Evolutionary conservation across 306 rosid species (phyloP), one percentile per base, ranked within the genome.

Genomic region (Casuarina equisetifolia): DNA sequence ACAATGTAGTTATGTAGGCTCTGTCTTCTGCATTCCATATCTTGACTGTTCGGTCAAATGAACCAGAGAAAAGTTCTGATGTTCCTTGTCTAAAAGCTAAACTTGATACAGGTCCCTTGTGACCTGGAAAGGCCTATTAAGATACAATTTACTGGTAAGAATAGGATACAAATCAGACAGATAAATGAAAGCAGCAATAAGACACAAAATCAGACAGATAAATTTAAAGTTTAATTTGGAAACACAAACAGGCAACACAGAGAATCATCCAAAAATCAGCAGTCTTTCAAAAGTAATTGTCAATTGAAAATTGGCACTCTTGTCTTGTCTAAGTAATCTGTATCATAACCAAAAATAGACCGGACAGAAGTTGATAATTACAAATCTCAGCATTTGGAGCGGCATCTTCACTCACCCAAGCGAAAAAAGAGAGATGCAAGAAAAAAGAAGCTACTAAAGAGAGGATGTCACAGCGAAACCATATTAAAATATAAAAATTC

Each of bases 11-110:
- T 88, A 95, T 88, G 70, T 95, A 92, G 48, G 99, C 85, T 86
- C 97, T 86, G 80, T 91, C 99, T 72, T 92, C 99, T 48, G 87
- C 99, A 81, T 95, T 95, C 99, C 99, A 95, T 87, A 95, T 91
- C 86, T 91, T 95, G 70, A 92, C 81, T 39, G 92, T 88, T 80
- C 99, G 90, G 82, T 92, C 99, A 79, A 86, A 92, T 66, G 99
- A 92, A 85, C 99, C 97, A 17, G 99, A 92, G 85, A 95, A 95
- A 59, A 95, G 94, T 80, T 95, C 99, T 6, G 96, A 75, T 19
- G 90, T 82, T 77, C 99, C 99, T 85, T 95, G 92, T 88, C 97
- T 92, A 85, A 95, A 95, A 73, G 90, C 75, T 79, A 95, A 83
- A 80, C 96, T 88, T 32, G 99, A 95, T 71, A 95, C 89, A 11